phyloP scores from a whole-genome alignment of 2,329 filamentous ascomycete species.

The Microdochium paspali region DNA sequence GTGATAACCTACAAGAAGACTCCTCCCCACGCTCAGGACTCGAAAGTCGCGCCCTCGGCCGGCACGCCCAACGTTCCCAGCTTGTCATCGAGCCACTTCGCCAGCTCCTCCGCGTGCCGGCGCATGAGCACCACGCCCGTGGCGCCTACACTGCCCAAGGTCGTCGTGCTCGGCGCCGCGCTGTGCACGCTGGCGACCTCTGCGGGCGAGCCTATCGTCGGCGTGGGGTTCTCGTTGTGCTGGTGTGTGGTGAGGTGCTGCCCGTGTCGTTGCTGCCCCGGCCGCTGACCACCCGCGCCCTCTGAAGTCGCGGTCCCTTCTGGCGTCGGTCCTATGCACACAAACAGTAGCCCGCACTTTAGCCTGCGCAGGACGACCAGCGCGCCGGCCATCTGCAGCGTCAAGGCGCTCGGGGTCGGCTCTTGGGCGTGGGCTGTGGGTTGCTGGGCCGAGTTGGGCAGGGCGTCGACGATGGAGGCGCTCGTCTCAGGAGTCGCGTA shows the following conservation, averaged over 20 bases:
- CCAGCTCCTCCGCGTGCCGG: constrained; percentile 49
- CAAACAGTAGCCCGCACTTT: constrained; percentile 50
- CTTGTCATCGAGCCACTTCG: constrained; percentile 50
- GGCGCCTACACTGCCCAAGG: constrained; percentile 24
- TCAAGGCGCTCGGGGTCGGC: constrained; percentile 31
- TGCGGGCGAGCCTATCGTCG: constrained; percentile 24
- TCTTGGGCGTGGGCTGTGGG: constrained; percentile 3
- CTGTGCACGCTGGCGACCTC: constrained; percentile 38
- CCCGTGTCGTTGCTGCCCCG: constrained; percentile 8
- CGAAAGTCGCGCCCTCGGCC: constrained; percentile 31
- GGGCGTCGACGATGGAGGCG: constrained; percentile 28
- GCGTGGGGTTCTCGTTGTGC: constrained; percentile 18
- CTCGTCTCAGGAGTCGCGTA: constrained; percentile 35
- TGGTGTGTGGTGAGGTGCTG: constrained; percentile 6
- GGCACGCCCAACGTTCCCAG: constrained; percentile 43
- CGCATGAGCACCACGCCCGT: constrained; percentile 41
- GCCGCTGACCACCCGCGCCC: constrained; percentile 8
- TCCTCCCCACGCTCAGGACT: constrained; percentile 12
- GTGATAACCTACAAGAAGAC: too few relatives aligned
- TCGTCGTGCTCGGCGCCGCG: constrained; percentile 27
- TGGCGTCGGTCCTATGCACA: constrained; percentile 43
- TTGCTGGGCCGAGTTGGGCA: constrained; percentile 19
- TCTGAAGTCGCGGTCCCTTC: constrained; percentile 9
- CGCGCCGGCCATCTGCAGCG: constrained; percentile 48
- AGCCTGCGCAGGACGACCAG: constrained; percentile 50